Percentiles rank a stretch among this genome's conserved stretches.
Conservation (phyloP, 352 stramenopile species). For the Thraustochytrium sp. region DNA sequence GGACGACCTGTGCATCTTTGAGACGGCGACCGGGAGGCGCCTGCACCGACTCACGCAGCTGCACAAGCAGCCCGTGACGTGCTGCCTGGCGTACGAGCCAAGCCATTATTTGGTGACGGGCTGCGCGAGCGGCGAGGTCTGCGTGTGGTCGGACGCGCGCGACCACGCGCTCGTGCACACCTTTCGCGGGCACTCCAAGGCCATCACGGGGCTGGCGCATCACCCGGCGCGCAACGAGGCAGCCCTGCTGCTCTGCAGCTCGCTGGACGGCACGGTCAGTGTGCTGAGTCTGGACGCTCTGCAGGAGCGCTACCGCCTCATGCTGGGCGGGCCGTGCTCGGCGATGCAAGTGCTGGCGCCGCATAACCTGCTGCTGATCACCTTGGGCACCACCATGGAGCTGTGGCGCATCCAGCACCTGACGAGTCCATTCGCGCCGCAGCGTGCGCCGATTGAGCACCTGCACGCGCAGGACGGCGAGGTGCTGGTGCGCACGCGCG, state of each 20-base stretch:
- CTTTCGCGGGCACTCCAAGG: constrained; percentile 17
- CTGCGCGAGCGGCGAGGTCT: background rate
- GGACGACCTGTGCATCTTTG: background rate
- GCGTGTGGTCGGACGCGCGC: background rate
- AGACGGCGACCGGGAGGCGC: background rate
- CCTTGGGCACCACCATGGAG: background rate
- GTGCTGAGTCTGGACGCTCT: constrained; percentile 8
- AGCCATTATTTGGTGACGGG: constrained; percentile 25
- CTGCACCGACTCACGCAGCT: background rate
- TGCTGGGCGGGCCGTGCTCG: background rate
- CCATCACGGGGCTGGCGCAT: background rate
- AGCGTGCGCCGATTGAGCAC: background rate
- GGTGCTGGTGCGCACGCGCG: background rate
- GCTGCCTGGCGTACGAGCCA: background rate
- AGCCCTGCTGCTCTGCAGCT: background rate
- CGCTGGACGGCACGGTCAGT: background rate
- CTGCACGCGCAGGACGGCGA: background rate
- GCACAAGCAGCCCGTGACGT: constrained; percentile 18
- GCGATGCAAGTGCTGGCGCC: background rate
- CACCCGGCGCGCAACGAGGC: background rate
- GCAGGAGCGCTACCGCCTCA: background rate
- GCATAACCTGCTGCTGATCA: background rate
- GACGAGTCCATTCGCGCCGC: background rate
- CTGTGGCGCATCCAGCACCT: constrained; percentile 25
- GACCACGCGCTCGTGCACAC: constrained; percentile 1